These are phyloP conservation scores for Phoma sp. DNA, from an alignment of 2,329 filamentous ascomycete genomes.

Conservation along the genomic window DNA sequence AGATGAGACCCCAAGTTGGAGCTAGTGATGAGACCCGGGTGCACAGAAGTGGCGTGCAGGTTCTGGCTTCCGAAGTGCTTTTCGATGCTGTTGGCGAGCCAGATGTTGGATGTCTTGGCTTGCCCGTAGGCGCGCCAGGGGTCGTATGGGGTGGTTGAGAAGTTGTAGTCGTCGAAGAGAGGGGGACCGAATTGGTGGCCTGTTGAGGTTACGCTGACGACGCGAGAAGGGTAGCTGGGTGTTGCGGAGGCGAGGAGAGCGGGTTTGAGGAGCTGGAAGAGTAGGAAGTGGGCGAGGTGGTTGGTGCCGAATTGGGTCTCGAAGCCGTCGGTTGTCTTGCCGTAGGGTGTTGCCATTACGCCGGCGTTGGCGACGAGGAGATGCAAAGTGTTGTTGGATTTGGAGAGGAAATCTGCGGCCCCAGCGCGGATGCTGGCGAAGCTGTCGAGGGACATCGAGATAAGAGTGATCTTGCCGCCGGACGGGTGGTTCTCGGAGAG, in stretches of 20 bases:
- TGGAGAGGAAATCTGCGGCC: slow-evolving; percentile 26
- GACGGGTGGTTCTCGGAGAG: slow-evolving; percentile 13
- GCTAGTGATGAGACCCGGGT: slow-evolving; percentile 29
- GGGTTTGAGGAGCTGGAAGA: slow-evolving; percentile 58
- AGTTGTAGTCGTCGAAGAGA: slow-evolving; percentile 51
- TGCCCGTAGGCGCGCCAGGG: slow-evolving; percentile 55
- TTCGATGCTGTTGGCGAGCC: slow-evolving; percentile 29
- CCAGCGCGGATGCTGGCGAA: slow-evolving; percentile 26
- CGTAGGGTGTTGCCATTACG: slow-evolving; percentile 32
- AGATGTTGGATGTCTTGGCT: slow-evolving; percentile 58
- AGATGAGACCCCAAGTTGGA: slow-evolving; percentile 17
- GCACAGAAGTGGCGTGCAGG: slow-evolving; percentile 24
- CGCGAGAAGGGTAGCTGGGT: slow-evolving; percentile 49
- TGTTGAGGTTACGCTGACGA: slow-evolving; percentile 55
- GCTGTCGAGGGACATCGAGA: slow-evolving; percentile 32
- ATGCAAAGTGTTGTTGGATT: slow-evolving; percentile 24
- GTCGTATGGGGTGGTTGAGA: slow-evolving; percentile 41
- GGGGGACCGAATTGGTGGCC: slow-evolving; percentile 48
- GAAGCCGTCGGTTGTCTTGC: slow-evolving; percentile 43
- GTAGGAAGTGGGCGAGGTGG: slow-evolving; percentile 61
- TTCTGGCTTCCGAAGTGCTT: slow-evolving; percentile 17
- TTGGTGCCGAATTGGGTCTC: slow-evolving; percentile 62
- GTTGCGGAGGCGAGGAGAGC: slow-evolving; percentile 50
- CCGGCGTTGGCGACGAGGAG: slow-evolving; percentile 29
- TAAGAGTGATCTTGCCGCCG: slow-evolving; percentile 24